Percentiles rank a stretch among this genome's conserved stretches.
Conservation (phyloP, 257 asterid species). For the Datura wrightii region DNA sequence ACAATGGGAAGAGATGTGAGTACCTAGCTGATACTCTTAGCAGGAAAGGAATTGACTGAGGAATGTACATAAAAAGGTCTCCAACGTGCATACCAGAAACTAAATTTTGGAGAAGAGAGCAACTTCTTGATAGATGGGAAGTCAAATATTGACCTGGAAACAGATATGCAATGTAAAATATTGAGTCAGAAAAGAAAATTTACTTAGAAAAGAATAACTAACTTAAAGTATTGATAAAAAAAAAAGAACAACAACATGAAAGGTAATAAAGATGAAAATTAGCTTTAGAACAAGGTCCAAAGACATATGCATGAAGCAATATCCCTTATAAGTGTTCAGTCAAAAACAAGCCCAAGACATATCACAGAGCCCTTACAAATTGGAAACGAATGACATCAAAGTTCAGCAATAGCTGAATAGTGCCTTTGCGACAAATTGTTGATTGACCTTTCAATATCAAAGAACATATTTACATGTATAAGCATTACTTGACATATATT, state of each 20-base stretch:
- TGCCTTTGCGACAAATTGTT: constrained; percentile 25
- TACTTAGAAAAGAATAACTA: constrained; percentile 23
- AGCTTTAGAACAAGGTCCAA: constrained; percentile 1
- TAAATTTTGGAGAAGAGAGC: constrained; percentile 77
- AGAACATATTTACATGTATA: constrained; percentile 25
- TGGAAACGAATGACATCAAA: constrained; percentile 11
- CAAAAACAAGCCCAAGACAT: not conserved
- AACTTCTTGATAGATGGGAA: constrained; percentile 83
- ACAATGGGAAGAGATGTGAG: constrained; percentile 31
- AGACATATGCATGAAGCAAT: constrained; percentile 17
- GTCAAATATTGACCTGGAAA: constrained; percentile 86
- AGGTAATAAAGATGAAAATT: constrained; percentile 11
- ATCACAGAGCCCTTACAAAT: constrained; percentile 9
- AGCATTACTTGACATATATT: constrained; percentile 26
- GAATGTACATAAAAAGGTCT: constrained; percentile 28
- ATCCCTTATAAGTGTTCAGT: not conserved
- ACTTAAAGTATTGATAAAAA: not conserved
- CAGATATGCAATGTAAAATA: constrained; percentile 33
- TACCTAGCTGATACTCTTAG: constrained; percentile 15
- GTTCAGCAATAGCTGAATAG: constrained; percentile 16
- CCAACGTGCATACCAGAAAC: constrained; percentile 71
- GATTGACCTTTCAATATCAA: constrained; percentile 11
- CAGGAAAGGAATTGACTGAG: not conserved
- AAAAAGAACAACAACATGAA: not conserved
- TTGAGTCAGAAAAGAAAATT: constrained; percentile 32